Base-by-base conservation (phyloP, 495 filamentous ascomycete genomes). In the Lichina pygmaea region DNA sequence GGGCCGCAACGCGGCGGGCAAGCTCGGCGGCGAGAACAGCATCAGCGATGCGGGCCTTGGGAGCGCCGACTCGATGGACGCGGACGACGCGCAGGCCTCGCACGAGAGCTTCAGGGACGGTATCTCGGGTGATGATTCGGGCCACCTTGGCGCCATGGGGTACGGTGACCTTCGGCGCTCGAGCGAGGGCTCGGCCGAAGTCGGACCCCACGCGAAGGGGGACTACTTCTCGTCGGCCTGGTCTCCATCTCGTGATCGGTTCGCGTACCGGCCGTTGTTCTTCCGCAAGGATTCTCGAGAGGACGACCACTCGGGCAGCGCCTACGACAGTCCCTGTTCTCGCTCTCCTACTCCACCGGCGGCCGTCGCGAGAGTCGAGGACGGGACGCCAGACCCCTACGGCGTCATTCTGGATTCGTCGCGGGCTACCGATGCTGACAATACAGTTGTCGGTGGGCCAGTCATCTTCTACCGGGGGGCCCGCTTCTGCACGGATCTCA, bases 381-480 rank as follows among this genome's bases (percentile, higher is more conserved):
- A 24, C 24, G 24, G 24, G 24, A 24, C 24, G 24, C 24, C 24
- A 24, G 24, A 24, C 24, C 24, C 24, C 24, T 24, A 24, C 24
- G 24, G 4, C 24, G 24, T 4, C 24, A 24, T 24, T 4, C 2
- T 4, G 1, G 24, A 24, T 24, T 4, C 24, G 24, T 24, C 24
- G 24, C 24, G 4, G 24, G 24, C 24, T 24, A 24, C 4, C 24
- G 24, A 24, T 24, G 24, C 24, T 24, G 24, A 24, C 24, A 4
- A 24, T 24, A 61, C 58, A 34, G 61, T 58, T 10, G 65, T 65
- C 13, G 74, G 72, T 52, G 81, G 81, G 10, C 75, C 81, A 15
- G 81, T 85, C 51, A 78, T 83, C 42, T 86, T 78, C 54, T 86
- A 85, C 57, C 78, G 75, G 46, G 70, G 72, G 24, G 73, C 75